A percentile compares a stretch with the other conserved stretches of the same genome.
phyloP scores from a whole-genome alignment of 2,329 filamentous ascomycete genomes.

The Beauveria caledonica region DNA sequence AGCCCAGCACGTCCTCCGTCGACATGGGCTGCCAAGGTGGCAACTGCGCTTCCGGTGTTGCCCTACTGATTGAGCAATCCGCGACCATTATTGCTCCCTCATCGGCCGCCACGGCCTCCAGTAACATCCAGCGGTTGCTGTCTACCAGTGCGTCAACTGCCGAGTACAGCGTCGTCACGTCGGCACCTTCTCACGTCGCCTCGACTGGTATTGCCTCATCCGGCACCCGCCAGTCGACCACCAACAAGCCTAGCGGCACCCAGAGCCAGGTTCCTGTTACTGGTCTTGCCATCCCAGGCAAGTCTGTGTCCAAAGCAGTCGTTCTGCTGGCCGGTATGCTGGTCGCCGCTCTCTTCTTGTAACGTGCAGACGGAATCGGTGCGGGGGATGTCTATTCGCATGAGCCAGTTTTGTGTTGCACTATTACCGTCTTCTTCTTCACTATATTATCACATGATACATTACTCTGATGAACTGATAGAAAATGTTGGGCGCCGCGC shows the following conservation, averaged over 20 bases:
- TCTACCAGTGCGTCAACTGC: neutral
- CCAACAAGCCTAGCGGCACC: neutral
- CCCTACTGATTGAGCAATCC: neutral
- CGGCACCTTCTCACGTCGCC: neutral
- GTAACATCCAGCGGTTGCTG: neutral
- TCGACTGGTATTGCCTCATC: neutral
- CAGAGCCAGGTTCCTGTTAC: neutral
- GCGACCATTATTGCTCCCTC: neutral
- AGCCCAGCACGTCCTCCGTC: neutral
- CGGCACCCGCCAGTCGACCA: neutral
- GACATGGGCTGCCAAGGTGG: neutral
- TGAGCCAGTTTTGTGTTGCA: slow-evolving; percentile 36
- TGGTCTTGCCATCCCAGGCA: neutral
- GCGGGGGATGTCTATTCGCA: neutral
- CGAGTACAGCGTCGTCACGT: neutral
- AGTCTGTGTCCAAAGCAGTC: neutral
- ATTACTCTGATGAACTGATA: neutral
- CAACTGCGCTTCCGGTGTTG: neutral
- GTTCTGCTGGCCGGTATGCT: neutral
- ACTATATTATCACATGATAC: neutral
- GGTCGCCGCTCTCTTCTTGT: neutral
- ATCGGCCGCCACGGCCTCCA: neutral
- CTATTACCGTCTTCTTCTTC: neutral
- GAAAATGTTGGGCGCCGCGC: neutral
- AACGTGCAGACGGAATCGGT: neutral